Percentiles rank a stretch among this genome's conserved stretches.
Evolutionary conservation across 768 basidiomycete species (phyloP).

Genomic region (Xerocomus potaroensis): DNA sequence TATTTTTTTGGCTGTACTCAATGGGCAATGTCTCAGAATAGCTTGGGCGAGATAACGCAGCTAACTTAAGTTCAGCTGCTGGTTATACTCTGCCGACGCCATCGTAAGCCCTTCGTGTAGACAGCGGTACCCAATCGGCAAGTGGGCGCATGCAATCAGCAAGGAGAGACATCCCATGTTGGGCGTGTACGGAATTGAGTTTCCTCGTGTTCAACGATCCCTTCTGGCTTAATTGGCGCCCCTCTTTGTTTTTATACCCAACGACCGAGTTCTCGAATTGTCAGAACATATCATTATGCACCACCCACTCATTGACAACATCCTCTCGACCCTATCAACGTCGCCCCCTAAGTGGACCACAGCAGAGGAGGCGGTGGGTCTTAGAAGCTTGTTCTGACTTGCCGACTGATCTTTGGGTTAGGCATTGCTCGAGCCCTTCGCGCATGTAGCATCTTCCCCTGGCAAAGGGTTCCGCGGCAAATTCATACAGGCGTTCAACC

Average conservation of each 20-base stretch:
- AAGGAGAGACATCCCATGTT: not conserved
- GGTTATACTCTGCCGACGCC: not conserved
- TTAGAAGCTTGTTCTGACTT: not conserved
- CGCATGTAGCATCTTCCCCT: constrained; percentile 75
- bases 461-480: constrained; percentile 89
- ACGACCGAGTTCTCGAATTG: not conserved
- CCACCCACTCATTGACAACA: constrained; percentile 37
- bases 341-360: constrained; percentile 19
- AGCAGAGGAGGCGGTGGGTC: constrained; percentile 25
- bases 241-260: constrained; percentile 11
- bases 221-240: constrained; percentile 8
- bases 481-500: constrained; percentile 88
- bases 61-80: not conserved
- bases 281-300: constrained; percentile 11
- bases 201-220: constrained; percentile 1
- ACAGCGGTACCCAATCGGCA: not conserved
- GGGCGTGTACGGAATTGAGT: not conserved
- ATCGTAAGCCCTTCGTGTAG: not conserved
- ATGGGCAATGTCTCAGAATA: not conserved
- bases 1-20: not conserved
- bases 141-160: not conserved
- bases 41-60: not conserved
- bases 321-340: constrained; percentile 30
- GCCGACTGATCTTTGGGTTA: constrained; percentile 8
- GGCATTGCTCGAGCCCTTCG: constrained; percentile 81